phyloP scores from a whole-genome alignment of 192 early-diverging fungal genomes.

The Glomus cerebriforme region DNA sequence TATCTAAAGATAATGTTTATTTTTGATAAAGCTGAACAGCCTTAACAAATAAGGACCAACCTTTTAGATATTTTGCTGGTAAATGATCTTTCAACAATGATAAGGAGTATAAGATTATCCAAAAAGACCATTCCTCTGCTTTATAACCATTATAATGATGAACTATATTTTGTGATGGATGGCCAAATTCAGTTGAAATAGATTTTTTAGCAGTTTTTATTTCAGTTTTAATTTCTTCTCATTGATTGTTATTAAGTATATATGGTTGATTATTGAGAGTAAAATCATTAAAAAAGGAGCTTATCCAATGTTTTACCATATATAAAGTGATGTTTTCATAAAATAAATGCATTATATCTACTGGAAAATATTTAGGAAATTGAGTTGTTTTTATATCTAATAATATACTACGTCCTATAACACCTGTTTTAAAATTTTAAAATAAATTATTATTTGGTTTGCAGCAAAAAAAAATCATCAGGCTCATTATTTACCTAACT shows the following conservation, averaged over 20 bases:
- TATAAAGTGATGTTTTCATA: background rate
- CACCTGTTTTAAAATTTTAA: background rate
- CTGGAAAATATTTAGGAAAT: background rate
- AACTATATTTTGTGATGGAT: background rate
- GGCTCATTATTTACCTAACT: too few species aligned
- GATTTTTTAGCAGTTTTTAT: background rate
- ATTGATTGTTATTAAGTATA: background rate
- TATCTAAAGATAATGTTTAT: background rate
- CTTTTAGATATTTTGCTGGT: background rate
- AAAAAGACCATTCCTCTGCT: background rate
- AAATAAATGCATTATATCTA: conserved; percentile 18
- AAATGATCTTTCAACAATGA: background rate
- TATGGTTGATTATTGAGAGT: background rate
- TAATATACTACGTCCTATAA: background rate
- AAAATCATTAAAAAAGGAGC: background rate
- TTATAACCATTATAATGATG: background rate
- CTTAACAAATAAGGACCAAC: background rate
- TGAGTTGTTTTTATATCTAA: background rate
- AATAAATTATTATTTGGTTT: background rate
- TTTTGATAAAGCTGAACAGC: background rate
- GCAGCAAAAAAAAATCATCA: too few species aligned
- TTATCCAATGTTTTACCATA: background rate
- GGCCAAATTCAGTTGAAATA: background rate
- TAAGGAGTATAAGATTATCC: conserved; percentile 1
- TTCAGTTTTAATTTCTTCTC: background rate